Conservation (phyloP, 805 yeast species). For the Priceomyces carsonii region DNA sequence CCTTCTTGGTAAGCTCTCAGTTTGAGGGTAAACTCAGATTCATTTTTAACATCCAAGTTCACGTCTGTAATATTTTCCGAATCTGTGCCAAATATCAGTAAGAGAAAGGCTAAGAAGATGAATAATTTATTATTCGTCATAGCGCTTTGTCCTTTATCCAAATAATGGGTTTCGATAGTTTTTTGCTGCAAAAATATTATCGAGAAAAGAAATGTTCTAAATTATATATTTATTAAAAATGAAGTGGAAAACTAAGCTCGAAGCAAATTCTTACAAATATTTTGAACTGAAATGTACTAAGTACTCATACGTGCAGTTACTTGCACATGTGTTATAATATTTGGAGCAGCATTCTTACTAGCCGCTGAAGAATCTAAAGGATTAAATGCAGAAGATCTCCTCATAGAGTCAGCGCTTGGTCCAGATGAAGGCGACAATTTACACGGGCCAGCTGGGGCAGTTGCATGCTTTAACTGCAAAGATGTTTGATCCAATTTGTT, state of each 20-base stretch:
- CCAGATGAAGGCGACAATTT: constrained; percentile 16
- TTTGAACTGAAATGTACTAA: constrained; percentile 9
- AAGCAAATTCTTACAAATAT: background rate
- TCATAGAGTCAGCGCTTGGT: constrained; percentile 16
- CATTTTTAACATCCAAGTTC: no score
- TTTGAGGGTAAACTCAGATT: no score
- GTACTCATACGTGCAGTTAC: constrained; percentile 44
- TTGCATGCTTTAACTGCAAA: background rate
- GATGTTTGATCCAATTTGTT: constrained; percentile 12
- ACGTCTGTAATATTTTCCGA: no score
- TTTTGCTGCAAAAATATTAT: background rate
- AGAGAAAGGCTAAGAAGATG: no score
- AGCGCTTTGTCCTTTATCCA: no score
- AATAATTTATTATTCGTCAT: no score
- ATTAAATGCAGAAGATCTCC: constrained; percentile 32
- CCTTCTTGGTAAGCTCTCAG: no score
- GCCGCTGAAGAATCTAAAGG: constrained; percentile 29
- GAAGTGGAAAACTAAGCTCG: background rate
- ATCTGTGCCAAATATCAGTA: no score
- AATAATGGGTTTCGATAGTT: background rate
- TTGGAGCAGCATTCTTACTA: constrained; percentile 32
- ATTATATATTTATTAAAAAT: background rate
- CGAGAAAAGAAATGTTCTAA: background rate
- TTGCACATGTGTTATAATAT: constrained; percentile 41
- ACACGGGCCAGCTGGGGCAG: background rate